These are phyloP conservation scores for Plasmopara halstedii DNA, from an alignment of 352 stramenopile genomes.

Conservation along the genomic window DNA sequence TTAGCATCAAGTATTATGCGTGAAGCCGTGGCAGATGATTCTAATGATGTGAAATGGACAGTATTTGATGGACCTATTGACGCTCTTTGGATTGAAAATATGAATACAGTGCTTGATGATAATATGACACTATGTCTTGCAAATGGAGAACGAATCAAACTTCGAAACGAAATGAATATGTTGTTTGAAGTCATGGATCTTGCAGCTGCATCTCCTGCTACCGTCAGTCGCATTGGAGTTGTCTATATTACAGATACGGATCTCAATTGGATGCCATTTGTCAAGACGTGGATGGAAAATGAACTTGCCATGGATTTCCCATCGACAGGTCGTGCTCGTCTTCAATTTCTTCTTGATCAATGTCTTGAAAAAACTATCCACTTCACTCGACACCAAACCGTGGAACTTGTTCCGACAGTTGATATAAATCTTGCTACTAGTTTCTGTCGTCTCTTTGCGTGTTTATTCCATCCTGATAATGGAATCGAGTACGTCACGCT, in stretches of 20 bases:
- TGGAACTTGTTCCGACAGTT: constrained; percentile 83
- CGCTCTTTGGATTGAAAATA: constrained; percentile 94
- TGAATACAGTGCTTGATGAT: constrained; percentile 94
- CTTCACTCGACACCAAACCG: constrained; percentile 69
- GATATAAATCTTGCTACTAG: constrained; percentile 86
- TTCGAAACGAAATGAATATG: constrained; percentile 89
- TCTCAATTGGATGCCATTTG: constrained; percentile 85
- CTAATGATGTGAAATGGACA: constrained; percentile 75
- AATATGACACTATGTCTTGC: constrained; percentile 93
- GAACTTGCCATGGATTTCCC: constrained; percentile 41
- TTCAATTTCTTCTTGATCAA: constrained; percentile 40
- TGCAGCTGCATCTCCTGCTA: constrained; percentile 85
- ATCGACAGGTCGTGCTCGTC: constrained; percentile 24
- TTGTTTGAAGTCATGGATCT: constrained; percentile 93
- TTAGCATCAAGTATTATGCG: constrained; percentile 76
- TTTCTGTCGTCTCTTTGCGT: constrained; percentile 82
- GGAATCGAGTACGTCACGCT: constrained; percentile 17
- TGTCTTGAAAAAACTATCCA: constrained; percentile 68
- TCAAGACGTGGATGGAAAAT: constrained; percentile 85
- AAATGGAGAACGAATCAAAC: constrained; percentile 90
- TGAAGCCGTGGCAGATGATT: constrained; percentile 63
- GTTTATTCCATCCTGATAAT: constrained; percentile 52
- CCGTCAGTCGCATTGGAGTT: constrained; percentile 72
- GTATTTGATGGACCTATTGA: constrained; percentile 93
- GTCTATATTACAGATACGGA: constrained; percentile 80